Base-by-base conservation (phyloP, 768 basidiomycete genomes). In the Imleria badia region DNA sequence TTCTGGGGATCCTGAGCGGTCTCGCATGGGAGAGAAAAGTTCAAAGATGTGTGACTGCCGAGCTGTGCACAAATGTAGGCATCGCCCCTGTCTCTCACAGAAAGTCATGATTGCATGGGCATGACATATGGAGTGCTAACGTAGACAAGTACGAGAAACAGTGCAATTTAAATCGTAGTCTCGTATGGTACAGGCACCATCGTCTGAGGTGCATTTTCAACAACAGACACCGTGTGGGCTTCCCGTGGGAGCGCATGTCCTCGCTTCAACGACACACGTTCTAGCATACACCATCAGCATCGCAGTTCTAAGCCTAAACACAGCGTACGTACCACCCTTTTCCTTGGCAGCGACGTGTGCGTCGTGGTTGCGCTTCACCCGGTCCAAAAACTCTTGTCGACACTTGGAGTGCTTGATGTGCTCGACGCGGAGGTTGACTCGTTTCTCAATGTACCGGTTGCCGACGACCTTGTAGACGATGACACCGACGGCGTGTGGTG, bases 401-500 rank as follows among this genome's bases (percentile, higher is more conserved):
- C 96, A 98, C 77, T 92, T 93, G 66, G 95, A 98, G 84, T 98
- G 96, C 68, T 77, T 84, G 73, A 96, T 78, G 79, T 98, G 96
- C 81, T 98, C 96, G 67, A 94, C 82, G 60, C 92, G 90, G 78
- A 97, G 77, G 86, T 98, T 99, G 75, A 99, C 96, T 55, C 96
- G 91, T 83, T 99, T 99, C 81, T 98, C 94, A 54, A 99, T 77
- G 87, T 96, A 99, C 65, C 97, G 92, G 81, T 95, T 95, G 61
- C 96, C 96, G 69, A 99, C 96, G 69, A 98, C 82, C 77, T 99
- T 99, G 89, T 96, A 86, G 59, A 96, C 87, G 73, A 98, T 94
- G 58, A 99, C 89, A 72, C 96, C 95, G 64, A 98, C 95, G 46
- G 94, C 89, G 50, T 86, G 82, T 54, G 91, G 91, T 39, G 96